Evolutionary conservation across 805 yeast species (phyloP), one percentile per base, ranked within the genome.

Genomic region (Barnettozyma californica): DNA sequence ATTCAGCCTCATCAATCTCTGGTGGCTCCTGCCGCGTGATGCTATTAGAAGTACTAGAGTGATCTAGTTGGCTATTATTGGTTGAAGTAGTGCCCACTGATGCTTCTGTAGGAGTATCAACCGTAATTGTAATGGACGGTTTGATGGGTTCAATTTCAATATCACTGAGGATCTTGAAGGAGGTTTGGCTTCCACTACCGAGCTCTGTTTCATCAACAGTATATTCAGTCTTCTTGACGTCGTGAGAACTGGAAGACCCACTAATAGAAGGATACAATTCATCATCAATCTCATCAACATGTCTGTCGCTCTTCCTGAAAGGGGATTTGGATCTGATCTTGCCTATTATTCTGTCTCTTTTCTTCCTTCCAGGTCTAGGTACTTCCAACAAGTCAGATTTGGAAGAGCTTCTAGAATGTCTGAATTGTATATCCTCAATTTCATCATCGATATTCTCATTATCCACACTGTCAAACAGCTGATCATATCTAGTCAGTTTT

Each of bases 321-420:
- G 64, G 64, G 1, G 64, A 59, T 35, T 53, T 59, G 6, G 64
- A 57, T 39, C 58, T 48, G 18, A 58, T 50, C 51, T 54, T 58
- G 5, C 46, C 51, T 1, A 47, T 52, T 1, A 59, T 26, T 16
- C 45, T 42, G 18, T 56, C 57, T 25, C 60, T 49, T 41, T 42
- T 56, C 20, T 58, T 49, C 39, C 57, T n/a, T 18, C 55, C 50
- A 40, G 52, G 3, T 18, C 54, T 42, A 40, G 55, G 39, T 4
- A 31, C 37, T 2, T 51, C 56, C 9, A 45, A 25, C 6, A 52
- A 26, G 19, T 57, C 60, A 4, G 55, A 57, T 31, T 38, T 58
- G 9, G 59, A 55, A 20, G 48, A 44, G 18, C 10, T 44, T 33
- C 39, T 37, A 13, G 46, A 37, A 16, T 36, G 38, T 33, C 27